phyloP scores from a whole-genome alignment of 768 basidiomycete species.

The Leccinum ochraceum region DNA sequence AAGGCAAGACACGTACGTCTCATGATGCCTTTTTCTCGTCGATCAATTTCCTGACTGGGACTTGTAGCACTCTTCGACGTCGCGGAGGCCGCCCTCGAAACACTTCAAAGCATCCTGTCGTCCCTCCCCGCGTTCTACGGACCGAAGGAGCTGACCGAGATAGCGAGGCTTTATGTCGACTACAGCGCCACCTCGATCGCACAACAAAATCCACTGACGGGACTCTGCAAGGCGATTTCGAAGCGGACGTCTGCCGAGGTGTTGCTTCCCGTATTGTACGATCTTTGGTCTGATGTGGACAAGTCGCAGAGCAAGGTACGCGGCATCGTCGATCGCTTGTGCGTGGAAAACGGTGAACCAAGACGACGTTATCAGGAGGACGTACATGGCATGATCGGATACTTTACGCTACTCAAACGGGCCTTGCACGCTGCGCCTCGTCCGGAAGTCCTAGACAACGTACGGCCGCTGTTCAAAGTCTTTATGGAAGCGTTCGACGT shows the following conservation, averaged over 20 bases:
- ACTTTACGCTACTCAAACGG: conserved; percentile 70
- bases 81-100: conserved; percentile 38
- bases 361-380: conserved; percentile 19
- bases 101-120: conserved; percentile 68
- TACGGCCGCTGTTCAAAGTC: conserved; percentile 70
- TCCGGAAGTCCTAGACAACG: conserved; percentile 60
- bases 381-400: conserved; percentile 36
- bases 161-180: conserved; percentile 62
- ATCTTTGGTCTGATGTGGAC: conserved; percentile 51
- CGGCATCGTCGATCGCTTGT: too few species aligned
- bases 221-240: conserved; percentile 62
- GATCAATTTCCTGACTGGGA: neutral
- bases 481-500: conserved; percentile 80
- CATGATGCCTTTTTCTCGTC: neutral
- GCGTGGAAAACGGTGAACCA: conserved; percentile 2
- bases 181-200: conserved; percentile 19
- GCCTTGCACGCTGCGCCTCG: conserved; percentile 65
- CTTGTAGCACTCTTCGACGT: conserved; percentile 35
- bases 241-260: conserved; percentile 70
- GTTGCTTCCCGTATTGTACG: conserved; percentile 63
- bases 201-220: conserved; percentile 32
- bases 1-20: conserved; percentile 35
- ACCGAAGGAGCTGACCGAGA: conserved; percentile 51
- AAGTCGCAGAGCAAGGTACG: conserved; percentile 41
- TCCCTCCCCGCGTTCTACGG: conserved; percentile 87